Conservation (phyloP, 352 stramenopile species). For the Globisporangium abappressorium region DNA sequence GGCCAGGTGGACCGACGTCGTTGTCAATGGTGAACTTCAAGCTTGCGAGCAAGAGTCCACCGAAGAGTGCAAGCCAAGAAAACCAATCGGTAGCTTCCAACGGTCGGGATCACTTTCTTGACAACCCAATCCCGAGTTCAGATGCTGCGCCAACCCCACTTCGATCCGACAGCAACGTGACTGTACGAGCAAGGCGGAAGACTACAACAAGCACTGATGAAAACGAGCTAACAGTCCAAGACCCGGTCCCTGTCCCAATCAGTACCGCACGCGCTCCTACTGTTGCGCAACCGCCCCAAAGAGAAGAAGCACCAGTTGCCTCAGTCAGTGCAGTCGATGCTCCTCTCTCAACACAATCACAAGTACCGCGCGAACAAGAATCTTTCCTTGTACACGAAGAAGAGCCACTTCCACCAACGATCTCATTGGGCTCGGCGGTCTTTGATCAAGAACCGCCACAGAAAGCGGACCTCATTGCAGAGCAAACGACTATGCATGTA, state of each 20-base stretch:
- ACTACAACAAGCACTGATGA: neutral
- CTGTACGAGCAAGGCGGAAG: slow-evolving; percentile 8
- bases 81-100: neutral
- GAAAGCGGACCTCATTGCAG: neutral
- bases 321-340: neutral
- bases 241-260: slow-evolving; percentile 2
- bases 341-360: neutral
- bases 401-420: slow-evolving; percentile 5
- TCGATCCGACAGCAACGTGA: slow-evolving; percentile 16
- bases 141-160: neutral
- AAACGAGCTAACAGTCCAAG: neutral
- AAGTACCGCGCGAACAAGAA: neutral
- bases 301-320: neutral
- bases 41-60: neutral
- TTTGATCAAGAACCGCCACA: neutral
- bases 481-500: neutral
- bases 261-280: neutral
- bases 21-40: slow-evolving; percentile 7
- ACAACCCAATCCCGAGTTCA: slow-evolving; percentile 15
- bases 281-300: neutral
- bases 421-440: neutral
- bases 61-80: neutral
- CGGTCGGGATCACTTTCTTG: slow-evolving; percentile 10
- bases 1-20: neutral
- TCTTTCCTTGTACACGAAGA: neutral